Percentiles rank a stretch among this genome's conserved stretches.
Evolutionary conservation across 257 asterid species (phyloP).

Genomic region (Petunia axillaris): DNA sequence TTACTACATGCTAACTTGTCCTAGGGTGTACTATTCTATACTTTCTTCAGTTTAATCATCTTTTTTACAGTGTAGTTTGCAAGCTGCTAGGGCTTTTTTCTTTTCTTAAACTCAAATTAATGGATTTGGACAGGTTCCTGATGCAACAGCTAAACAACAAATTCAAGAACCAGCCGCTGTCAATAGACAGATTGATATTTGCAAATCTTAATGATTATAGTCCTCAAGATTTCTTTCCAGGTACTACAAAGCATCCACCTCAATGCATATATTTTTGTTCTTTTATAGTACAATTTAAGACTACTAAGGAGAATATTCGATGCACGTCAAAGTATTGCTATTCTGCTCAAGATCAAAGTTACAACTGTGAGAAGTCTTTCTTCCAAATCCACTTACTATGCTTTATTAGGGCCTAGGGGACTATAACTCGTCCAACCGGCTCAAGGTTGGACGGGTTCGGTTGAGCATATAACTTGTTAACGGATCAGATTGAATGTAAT

Average conservation of each 20-base stretch:
- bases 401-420: too few species aligned
- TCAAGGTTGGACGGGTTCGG: too few species aligned
- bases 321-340: too few species aligned
- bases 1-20: neutral
- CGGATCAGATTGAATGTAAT: too few species aligned
- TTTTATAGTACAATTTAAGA: neutral
- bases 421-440: too few species aligned
- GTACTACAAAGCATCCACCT: neutral
- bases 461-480: too few species aligned
- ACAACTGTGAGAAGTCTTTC: neutral
- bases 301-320: neutral
- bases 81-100: too few species aligned
- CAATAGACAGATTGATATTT: neutral
- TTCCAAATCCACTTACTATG: neutral
- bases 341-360: too few species aligned
- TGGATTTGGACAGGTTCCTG: neutral
- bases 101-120: neutral
- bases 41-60: neutral
- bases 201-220: neutral
- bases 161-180: neutral
- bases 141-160: neutral
- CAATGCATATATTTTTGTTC: neutral
- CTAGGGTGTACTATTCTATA: neutral
- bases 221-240: neutral
- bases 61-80: too few species aligned